A percentile compares a stretch with the other conserved stretches of the same genome.
Conservation (phyloP, 305 asterid species). For the Ruellia speciosa region DNA sequence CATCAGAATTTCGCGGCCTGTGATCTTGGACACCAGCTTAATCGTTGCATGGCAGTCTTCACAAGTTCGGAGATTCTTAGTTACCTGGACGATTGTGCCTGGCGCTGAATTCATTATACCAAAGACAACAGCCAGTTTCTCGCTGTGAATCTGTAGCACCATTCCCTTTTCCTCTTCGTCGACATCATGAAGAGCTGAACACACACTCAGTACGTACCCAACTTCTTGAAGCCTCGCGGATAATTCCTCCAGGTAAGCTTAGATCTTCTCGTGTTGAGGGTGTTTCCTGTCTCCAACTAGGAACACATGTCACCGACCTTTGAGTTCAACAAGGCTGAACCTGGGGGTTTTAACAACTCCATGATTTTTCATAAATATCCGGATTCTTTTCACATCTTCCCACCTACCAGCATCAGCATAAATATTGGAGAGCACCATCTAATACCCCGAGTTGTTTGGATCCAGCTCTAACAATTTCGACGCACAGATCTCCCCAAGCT, state of each 20-base stretch:
- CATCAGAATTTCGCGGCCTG: slow-evolving; percentile 54
- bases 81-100: slow-evolving; percentile 56
- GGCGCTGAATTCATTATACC: slow-evolving; percentile 64
- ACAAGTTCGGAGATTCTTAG: slow-evolving; percentile 73
- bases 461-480: slow-evolving; percentile 63
- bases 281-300: slow-evolving; percentile 70
- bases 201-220: slow-evolving; percentile 52
- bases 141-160: slow-evolving; percentile 55
- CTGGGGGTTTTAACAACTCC: slow-evolving; percentile 75
- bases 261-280: slow-evolving; percentile 50
- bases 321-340: slow-evolving; percentile 60
- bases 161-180: slow-evolving; percentile 74
- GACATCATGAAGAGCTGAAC: slow-evolving; percentile 66
- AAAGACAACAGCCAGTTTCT: slow-evolving; percentile 76
- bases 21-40: slow-evolving; percentile 55
- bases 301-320: slow-evolving; percentile 53
- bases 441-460: slow-evolving; percentile 62
- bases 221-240: slow-evolving; percentile 50
- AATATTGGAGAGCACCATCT: slow-evolving; percentile 60
- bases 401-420: slow-evolving; percentile 87
- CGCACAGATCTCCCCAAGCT: slow-evolving; percentile 69
- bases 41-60: slow-evolving; percentile 59
- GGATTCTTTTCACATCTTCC: slow-evolving; percentile 70
- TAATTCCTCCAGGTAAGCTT: slow-evolving; percentile 48
- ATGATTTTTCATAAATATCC: slow-evolving; percentile 40